Evolutionary conservation across 257 asterid species (phyloP).

Genomic region (Euphrasia confusa): DNA sequence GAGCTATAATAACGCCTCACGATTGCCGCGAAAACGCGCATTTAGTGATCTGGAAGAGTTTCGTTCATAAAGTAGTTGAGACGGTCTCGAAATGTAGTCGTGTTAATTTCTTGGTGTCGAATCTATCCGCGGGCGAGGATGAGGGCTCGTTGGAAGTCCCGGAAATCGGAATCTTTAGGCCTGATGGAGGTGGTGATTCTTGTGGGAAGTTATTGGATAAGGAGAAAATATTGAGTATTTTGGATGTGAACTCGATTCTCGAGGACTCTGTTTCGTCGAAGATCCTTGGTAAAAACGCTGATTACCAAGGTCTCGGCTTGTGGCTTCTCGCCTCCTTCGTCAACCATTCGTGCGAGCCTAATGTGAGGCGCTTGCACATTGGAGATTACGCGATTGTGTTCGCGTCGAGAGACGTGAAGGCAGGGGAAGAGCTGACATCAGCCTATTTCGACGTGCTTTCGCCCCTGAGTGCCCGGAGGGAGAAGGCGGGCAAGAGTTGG

Average conservation of each 20-base stretch:
- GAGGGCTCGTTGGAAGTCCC: slow-evolving; percentile 45
- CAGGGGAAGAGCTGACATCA: slow-evolving; percentile 71
- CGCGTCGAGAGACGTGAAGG: slow-evolving; percentile 66
- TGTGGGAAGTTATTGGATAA: slow-evolving; percentile 36
- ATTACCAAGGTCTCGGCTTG: slow-evolving; percentile 67
- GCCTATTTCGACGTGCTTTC: slow-evolving; percentile 64
- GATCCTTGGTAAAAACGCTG: slow-evolving; percentile 52
- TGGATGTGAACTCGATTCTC: slow-evolving; percentile 67
- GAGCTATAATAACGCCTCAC: slow-evolving; percentile 71
- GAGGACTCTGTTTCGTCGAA: slow-evolving; percentile 61
- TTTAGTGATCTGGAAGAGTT: slow-evolving; percentile 73
- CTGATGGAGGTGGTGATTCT: slow-evolving; percentile 33
- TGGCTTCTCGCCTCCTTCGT: slow-evolving; percentile 73
- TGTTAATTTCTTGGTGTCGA: slow-evolving; percentile 35
- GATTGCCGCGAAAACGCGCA: slow-evolving; percentile 50
- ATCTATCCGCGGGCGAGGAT: slow-evolving; percentile 50
- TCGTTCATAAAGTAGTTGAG: slow-evolving; percentile 53
- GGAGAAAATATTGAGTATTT: slow-evolving; percentile 40
- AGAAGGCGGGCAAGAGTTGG: slow-evolving; percentile 61
- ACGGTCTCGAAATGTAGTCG: slow-evolving; percentile 33
- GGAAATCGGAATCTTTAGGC: slow-evolving; percentile 38
- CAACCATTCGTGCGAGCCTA: slow-evolving; percentile 85
- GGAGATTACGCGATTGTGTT: slow-evolving; percentile 70
- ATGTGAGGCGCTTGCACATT: slow-evolving; percentile 66
- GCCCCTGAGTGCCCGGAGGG: slow-evolving; percentile 38